Base-by-base conservation (phyloP, 1,139 yeast genomes). In the Geotrichum aggregatum region DNA sequence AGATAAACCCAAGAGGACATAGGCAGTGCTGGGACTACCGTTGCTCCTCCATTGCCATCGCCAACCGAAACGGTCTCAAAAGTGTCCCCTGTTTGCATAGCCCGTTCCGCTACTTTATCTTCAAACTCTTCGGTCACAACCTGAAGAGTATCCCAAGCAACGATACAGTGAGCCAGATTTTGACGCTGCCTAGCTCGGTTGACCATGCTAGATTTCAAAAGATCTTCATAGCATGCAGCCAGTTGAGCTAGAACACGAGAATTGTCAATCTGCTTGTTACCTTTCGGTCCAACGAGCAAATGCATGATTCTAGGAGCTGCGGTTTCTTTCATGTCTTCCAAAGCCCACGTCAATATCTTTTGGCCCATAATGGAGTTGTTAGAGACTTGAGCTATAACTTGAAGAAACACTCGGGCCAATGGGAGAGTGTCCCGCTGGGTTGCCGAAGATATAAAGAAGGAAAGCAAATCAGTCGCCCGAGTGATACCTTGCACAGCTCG, bases 81-180 rank as follows among this genome's bases (percentile, higher is more conserved):
- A 10, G 34, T 38, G 26, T 50, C 47, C 19, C 48, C 44, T 2
- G 24, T 28, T 14, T 41, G 28, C 10, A 31, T 38, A 8, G 44
- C 34, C 21, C 19, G 49, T 22, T 83, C 95, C 58, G 88, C 82
- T 92, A 87, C 85, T 71, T 86, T 95, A 68, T 86, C 89, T 71
- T 92, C 98, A 65, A 91, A 79, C 70, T 87, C 87, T 69, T 87
- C 98, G 57, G 91, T 80, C 47, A 92, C 80, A 75, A 84, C 95
- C 64, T 91, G 97, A 33, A 88, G 71, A 2, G 88, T 77, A 66
- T 92, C 97, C 85, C 94, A 87, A 2, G 80, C 64, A 6, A 79
- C 61, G 59, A 80, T 61, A 64, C 77, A 70, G 66, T 83, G 73
- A 61, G 82, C 66, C 66, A 84, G 69, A 61, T 80, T 74, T 63